Conservation (phyloP, 2,329 filamentous ascomycete species). For the Stromatinia cepivora region DNA sequence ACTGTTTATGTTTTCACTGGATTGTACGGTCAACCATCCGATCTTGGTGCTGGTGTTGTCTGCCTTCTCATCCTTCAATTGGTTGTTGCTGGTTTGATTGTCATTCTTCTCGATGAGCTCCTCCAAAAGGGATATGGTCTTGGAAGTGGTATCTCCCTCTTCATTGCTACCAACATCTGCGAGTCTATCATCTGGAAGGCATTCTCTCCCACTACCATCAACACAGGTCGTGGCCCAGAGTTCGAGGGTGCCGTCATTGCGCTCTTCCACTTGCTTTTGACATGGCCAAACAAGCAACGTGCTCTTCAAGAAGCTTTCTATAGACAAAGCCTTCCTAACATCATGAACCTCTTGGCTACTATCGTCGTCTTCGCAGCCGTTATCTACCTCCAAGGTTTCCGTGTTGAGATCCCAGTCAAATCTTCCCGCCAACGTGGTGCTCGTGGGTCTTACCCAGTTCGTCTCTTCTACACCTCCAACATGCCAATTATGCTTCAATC, state of each 20-base stretch:
- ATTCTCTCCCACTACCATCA: slow-evolving; percentile 98
- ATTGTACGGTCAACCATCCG: slow-evolving; percentile 94
- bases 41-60: slow-evolving; percentile 96
- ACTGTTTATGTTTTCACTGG: slow-evolving; percentile 98
- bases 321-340: slow-evolving; percentile 97
- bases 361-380: slow-evolving; percentile 92
- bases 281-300: slow-evolving; percentile 99
- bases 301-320: slow-evolving; percentile 99
- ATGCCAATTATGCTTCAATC: slow-evolving; percentile 99
- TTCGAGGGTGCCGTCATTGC: slow-evolving; percentile 98
- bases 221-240: slow-evolving; percentile 97
- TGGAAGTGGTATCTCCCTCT: slow-evolving; percentile 96
- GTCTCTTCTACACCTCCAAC: slow-evolving; percentile 99
- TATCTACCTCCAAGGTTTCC: slow-evolving; percentile 99
- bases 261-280: slow-evolving; percentile 95
- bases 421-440: slow-evolving; percentile 98
- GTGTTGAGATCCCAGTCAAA: slow-evolving; percentile 99
- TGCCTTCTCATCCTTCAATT: slow-evolving; percentile 98
- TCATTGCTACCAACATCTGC: slow-evolving; percentile 99
- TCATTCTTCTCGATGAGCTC: slow-evolving; percentile 98
- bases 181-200: slow-evolving; percentile 99
- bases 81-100: slow-evolving; percentile 94
- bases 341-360: slow-evolving; percentile 97
- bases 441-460: slow-evolving; percentile 95
- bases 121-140: slow-evolving; percentile 99